These are phyloP conservation scores for Akanthomyces muscarius DNA, from an alignment of 2,329 filamentous ascomycete species.

Conservation along the genomic window DNA sequence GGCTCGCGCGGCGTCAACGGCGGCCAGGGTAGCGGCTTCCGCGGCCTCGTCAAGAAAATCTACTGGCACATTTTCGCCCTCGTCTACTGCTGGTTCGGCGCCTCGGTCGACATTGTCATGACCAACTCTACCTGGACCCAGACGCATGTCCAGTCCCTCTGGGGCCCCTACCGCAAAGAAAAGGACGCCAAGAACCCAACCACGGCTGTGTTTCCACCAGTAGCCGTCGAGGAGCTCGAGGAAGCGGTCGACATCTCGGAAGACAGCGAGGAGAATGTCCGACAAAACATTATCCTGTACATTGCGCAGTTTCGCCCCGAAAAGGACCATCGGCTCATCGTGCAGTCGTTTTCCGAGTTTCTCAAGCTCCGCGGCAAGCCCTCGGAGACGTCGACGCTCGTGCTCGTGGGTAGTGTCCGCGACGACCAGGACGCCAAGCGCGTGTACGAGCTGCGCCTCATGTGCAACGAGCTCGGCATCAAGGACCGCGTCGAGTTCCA, in stretches of 20 bases:
- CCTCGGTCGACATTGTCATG: conserved; percentile 88
- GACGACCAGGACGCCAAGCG: conserved; percentile 74
- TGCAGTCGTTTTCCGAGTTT: conserved; percentile 79
- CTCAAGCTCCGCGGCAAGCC: conserved; percentile 51
- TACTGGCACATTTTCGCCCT: conserved; percentile 88
- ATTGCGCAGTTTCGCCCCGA: conserved; percentile 97
- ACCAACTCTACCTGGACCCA: conserved; percentile 97
- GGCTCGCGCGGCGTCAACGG: conserved; percentile 75
- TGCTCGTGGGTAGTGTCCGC: conserved; percentile 89
- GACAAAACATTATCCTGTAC: conserved; percentile 75
- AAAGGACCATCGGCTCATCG: conserved; percentile 87
- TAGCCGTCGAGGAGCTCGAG: conserved; percentile 81
- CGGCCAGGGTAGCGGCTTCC: conserved; percentile 69
- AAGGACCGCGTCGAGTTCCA: conserved; percentile 83
- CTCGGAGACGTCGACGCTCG: conserved; percentile 58
- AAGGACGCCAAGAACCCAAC: conserved; percentile 52
- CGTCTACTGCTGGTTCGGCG: conserved; percentile 78
- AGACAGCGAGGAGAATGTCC: conserved; percentile 58
- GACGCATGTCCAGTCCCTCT: conserved; percentile 72
- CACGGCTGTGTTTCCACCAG: conserved; percentile 83
- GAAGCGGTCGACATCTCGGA: conserved; percentile 66
- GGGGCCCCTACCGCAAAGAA: conserved; percentile 57
- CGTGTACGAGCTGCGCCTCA: conserved; percentile 82
- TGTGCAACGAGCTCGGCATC: conserved; percentile 82
- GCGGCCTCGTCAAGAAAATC: conserved; percentile 66